These are phyloP conservation scores for Rhizophora mangle DNA, from an alignment of 345 rosid species.

Conservation along the genomic window DNA sequence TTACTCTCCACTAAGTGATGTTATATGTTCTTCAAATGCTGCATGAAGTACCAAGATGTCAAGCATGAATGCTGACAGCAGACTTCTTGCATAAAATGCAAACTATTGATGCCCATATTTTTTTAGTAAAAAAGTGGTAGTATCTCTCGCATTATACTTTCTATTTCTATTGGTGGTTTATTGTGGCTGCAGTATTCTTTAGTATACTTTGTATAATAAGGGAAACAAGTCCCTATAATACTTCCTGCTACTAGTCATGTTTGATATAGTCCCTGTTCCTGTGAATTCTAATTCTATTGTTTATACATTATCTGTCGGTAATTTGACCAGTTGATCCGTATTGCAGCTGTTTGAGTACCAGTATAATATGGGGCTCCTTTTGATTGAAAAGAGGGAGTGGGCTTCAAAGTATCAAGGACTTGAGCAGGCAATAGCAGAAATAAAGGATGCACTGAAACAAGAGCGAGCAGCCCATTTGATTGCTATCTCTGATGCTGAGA, in stretches of 20 bases:
- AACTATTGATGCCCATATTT: too few species aligned
- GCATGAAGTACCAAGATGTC: too few species aligned
- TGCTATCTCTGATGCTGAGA: slow-evolving; percentile 72
- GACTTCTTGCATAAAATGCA: too few species aligned
- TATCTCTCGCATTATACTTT: too few species aligned
- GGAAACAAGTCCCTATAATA: too few species aligned
- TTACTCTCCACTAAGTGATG: too few species aligned
- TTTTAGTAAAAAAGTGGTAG: too few species aligned
- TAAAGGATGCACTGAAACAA: slow-evolving; percentile 55
- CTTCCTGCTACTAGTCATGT: background rate
- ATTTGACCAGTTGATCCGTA: slow-evolving; percentile 13
- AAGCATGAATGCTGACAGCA: too few species aligned
- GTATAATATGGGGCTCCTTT: slow-evolving; percentile 88
- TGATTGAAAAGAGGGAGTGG: slow-evolving; percentile 94
- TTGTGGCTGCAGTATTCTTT: too few species aligned
- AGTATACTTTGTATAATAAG: too few species aligned
- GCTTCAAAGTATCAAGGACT: slow-evolving; percentile 62
- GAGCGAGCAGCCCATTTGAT: slow-evolving; percentile 72
- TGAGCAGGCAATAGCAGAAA: slow-evolving; percentile 49
- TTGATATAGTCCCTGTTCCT: background rate
- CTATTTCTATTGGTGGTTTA: too few species aligned
- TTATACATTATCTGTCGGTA: slow-evolving; percentile 2
- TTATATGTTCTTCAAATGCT: too few species aligned
- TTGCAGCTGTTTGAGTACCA: slow-evolving; percentile 89
- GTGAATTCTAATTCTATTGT: background rate